Evolutionary conservation across 116 monocot genomes (phyloP), one percentile per base, ranked within the genome.

Genomic region (Posidonia oceanica): DNA sequence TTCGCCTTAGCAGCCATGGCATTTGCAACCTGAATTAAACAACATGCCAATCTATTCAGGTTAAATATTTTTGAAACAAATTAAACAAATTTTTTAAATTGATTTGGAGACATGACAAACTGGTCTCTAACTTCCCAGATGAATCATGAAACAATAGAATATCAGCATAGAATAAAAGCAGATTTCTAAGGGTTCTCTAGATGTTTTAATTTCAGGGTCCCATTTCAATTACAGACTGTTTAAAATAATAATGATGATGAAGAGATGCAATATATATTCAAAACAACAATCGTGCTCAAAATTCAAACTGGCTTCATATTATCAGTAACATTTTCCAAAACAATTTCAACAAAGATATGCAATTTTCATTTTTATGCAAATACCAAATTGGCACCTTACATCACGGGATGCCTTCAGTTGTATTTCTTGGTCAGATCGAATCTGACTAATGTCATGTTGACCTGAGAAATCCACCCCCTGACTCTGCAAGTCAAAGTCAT

Each of bases 391-490:
- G 83, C 82, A 86, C 86, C 91, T 88, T 91, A 96, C 96, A 83
- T 96, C 87, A 82, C 96, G 96, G 71, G 96, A 91, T 65, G 96
- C 91, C 84, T 96, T 96, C 80, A 96, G 72, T 68, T 96, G 96
- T 57, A 83, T 91, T 70, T 96, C 88, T 51, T 85, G 73, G 54
- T 86, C 91, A n/a, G 80, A 61, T 76, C 79, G 86, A 61, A 75
- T 79, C 39, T 77, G 86, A 66, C 74, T 14, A 44, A 68, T 58
- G 15, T 72, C 40, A 44, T 52, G 23, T 61, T 16, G 51, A 73
- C 14, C 61, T 4, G 62, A 60, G 38, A 52, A 59, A 67, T 80
- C 74, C 48, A 69, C 12, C 48, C 67, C 68, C 55, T 68, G 76
- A 75, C 72, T 78, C 72, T 82, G 83, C 52, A 21, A 39, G 62